Conservation (phyloP, 805 yeast genomes). For the Wickerhamomyces strasburgensis region DNA sequence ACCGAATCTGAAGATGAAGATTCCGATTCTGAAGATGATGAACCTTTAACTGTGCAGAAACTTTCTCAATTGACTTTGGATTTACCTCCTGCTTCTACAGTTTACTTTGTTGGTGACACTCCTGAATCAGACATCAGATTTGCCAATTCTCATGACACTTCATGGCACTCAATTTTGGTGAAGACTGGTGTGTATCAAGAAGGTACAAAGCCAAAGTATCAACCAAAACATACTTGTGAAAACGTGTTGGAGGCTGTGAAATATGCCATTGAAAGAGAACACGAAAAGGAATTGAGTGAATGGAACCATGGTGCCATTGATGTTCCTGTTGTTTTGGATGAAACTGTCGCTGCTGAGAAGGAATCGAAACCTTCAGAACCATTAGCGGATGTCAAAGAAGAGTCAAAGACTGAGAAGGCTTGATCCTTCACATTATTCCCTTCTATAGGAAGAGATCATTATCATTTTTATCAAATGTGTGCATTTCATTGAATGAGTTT, state of each 20-base stretch:
- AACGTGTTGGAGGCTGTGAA: slow-evolving; percentile 78
- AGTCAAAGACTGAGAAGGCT: no score
- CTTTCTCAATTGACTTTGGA: slow-evolving; percentile 43
- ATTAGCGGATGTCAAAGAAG: no score
- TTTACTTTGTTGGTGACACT: slow-evolving; percentile 85
- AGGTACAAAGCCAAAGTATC: slow-evolving; percentile 72
- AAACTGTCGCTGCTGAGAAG: slow-evolving; percentile 23
- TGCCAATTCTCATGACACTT: slow-evolving; percentile 79
- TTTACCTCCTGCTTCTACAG: slow-evolving; percentile 80
- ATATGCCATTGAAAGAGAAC: slow-evolving; percentile 81
- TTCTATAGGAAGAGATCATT: no score
- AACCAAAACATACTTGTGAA: slow-evolving; percentile 69
- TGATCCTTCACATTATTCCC: no score
- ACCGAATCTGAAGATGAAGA: slow-evolving; percentile 26
- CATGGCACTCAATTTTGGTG: slow-evolving; percentile 81
- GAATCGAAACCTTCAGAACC: no score
- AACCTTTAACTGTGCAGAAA: slow-evolving; percentile 42
- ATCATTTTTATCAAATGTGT: no score
- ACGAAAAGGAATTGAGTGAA: slow-evolving; percentile 61
- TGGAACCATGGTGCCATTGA: slow-evolving; percentile 60
- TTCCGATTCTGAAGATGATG: slow-evolving; percentile 31
- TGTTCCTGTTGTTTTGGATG: slow-evolving; percentile 45
- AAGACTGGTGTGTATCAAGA: slow-evolving; percentile 85
- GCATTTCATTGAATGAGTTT: no score
- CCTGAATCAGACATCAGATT: slow-evolving; percentile 86